Conservation (phyloP, 805 yeast species). For the Wickerhamiella australiensis region DNA sequence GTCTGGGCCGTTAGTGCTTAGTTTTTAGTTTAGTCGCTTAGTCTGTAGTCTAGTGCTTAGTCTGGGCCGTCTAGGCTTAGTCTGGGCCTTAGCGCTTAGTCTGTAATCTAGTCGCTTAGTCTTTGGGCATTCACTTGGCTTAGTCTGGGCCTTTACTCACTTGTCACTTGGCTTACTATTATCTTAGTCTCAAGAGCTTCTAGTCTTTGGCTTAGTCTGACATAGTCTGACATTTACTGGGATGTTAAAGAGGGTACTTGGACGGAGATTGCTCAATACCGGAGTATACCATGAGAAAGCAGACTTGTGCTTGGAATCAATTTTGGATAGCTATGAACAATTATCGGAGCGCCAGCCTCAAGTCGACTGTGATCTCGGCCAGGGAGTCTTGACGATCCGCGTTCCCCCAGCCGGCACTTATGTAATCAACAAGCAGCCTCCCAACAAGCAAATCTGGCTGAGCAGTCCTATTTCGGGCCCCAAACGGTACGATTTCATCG, state of each 20-base stretch:
- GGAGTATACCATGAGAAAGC: slow-evolving; percentile 48
- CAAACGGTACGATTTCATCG: slow-evolving; percentile 59
- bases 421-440: slow-evolving; percentile 94
- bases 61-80: too few relatives aligned
- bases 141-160: too few relatives aligned
- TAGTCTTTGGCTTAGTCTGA: too few relatives aligned
- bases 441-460: slow-evolving; percentile 93
- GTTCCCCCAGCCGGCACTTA: slow-evolving; percentile 69
- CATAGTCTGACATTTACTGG: too few relatives aligned
- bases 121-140: too few relatives aligned
- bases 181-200: too few relatives aligned
- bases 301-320: slow-evolving; percentile 53
- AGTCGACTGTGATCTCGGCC: slow-evolving; percentile 65
- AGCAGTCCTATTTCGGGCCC: slow-evolving; percentile 93
- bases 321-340: slow-evolving; percentile 55
- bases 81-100: too few relatives aligned
- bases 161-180: too few relatives aligned
- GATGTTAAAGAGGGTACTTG: not conserved
- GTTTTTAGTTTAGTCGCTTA: not conserved
- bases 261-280: not conserved
- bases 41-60: too few relatives aligned
- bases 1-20: too few relatives aligned
- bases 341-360: slow-evolving; percentile 50
- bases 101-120: too few relatives aligned
- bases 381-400: slow-evolving; percentile 73